Base-by-base conservation (phyloP, 2,329 filamentous ascomycete genomes). In the Septoria petroselini region DNA sequence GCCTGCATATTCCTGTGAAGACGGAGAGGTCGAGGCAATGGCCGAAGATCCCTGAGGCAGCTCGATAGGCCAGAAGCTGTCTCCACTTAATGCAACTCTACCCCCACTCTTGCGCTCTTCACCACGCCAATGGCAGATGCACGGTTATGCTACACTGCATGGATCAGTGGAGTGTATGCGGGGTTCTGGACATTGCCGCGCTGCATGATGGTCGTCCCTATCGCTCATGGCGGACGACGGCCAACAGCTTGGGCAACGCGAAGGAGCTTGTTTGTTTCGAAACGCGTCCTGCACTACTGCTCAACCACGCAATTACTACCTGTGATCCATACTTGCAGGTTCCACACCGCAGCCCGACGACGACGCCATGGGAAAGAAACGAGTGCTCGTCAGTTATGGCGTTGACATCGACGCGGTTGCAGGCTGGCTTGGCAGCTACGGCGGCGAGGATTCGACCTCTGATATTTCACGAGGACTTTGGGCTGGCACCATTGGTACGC, bases 371-470 rank as follows among this genome's bases (percentile, higher is more conserved):
- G 59, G 56, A 35, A 60, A 62, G 52, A 62, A 62, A 41, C 43
- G 58, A 35, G 53, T 62, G 15, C 54, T 62, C 8, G 57, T 60
- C 17, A 57, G 54, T 53, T 62, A 62, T 29, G 60, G 57, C 2
- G 81, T 88, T 8, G 84, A 88, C 52, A 82, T 88, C 19, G 84
- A 88, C 57, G 84, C 83, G 5, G 82, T 88, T 1, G 79, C 84
- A 1, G 84, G 85, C 4, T 88, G 85, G 85, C 72, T 88, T 0
- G 85, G 85, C 0, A 86, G 81, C 0, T 88, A 89, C 61, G 83
- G 83, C 7, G 84, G 85, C 23, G 79, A 88, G 65, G 84, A 88
- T 62, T 83, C 78, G 6, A 80, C 79, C 1, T 85, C 77, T 62
- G 85, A 88, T 59, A 88, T 88, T 53, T 84, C 79, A 62, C 74